A percentile compares a stretch with the other conserved stretches of the same genome.
Conservation (phyloP, 2,329 filamentous ascomycete species). For the Decorospora gaudefroyi region DNA sequence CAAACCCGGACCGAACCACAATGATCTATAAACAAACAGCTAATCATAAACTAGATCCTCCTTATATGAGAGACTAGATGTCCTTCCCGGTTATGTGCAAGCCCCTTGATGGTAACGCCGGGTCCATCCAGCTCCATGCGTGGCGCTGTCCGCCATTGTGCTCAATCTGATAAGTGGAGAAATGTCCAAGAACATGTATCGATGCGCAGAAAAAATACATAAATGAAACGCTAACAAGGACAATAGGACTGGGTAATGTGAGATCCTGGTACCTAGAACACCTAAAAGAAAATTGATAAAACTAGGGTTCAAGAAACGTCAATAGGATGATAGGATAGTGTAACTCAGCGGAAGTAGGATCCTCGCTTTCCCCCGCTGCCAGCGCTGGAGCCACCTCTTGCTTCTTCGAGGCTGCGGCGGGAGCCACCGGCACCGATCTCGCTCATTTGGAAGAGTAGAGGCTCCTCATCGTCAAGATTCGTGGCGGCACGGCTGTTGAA, state of each 20-base stretch:
- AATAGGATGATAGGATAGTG: not conserved
- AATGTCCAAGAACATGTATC: no score
- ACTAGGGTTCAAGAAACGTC: conserved; percentile 7
- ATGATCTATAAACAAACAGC: not conserved
- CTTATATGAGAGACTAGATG: conserved; percentile 14
- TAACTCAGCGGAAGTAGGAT: conserved; percentile 23
- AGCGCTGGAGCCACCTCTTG: conserved; percentile 36
- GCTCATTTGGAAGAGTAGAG: conserved; percentile 72
- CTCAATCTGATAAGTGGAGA: conserved; percentile 13
- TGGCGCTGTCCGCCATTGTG: conserved; percentile 4
- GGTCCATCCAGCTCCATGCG: conserved; percentile 13
- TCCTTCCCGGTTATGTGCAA: conserved; percentile 7
- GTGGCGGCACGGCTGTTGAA: conserved; percentile 50
- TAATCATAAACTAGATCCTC: conserved; percentile 5
- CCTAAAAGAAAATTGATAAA: not conserved
- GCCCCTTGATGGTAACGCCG: conserved; percentile 3
- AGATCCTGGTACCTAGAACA: not conserved
- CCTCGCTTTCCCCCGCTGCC: conserved; percentile 36
- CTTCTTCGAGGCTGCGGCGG: conserved; percentile 47
- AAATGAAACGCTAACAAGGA: not conserved
- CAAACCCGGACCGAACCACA: not conserved
- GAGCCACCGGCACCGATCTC: conserved; percentile 61
- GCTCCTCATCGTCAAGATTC: conserved; percentile 66
- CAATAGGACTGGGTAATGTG: no score
- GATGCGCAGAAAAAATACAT: no score